Evolutionary conservation across 768 basidiomycete species (phyloP), one percentile per base, ranked within the genome.

Genomic region (Lactarius psammicola): DNA sequence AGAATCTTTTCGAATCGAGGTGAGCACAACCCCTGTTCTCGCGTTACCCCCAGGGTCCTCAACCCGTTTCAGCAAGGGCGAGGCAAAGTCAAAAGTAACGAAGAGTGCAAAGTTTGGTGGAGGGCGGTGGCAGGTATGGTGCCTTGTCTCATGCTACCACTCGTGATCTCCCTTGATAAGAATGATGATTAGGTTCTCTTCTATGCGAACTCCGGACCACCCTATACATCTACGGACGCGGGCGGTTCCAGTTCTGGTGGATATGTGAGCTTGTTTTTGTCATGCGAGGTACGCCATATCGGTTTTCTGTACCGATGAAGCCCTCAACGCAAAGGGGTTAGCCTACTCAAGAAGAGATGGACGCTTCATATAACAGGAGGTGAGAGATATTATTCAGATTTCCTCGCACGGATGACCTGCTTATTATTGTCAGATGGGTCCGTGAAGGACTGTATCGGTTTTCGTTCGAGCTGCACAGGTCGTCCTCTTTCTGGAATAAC

Each of bases 381-480:
- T 80, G 69, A 53, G 78, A 26, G 65, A 30, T 20, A 7, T 15
- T 9, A 2, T 59, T 38, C 10, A n/a, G 23, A 31, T 9, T 31
- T 23, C 11, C 23, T 44, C 31, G 44, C 28, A 30, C 3, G 18
- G 36, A 18, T 20, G 23, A 33, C 46, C 20, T 60, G 40, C 58
- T 28, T 7, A 54, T n/a, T 10, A 30, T 23, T 40, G 28, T 5
- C 42, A 93, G 89, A 78, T 95, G 92, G 92, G 76, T 83, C n/a
- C 84, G 93, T 18, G 89, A 92, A 64, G 92, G 92, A 1, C 77
- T 88, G n/a, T 94, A 85, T 78, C 92, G 87, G 72, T 95, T 94
- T 74, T 86, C 83, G 66, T 94, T 95, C 70, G 92, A 94, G 72
- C 78, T 94, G 69, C 84, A 85, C 72, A 89, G 85, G 90, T 87